Base-by-base conservation (phyloP, 257 asterid species). In the Solanum bulbocastanum region DNA sequence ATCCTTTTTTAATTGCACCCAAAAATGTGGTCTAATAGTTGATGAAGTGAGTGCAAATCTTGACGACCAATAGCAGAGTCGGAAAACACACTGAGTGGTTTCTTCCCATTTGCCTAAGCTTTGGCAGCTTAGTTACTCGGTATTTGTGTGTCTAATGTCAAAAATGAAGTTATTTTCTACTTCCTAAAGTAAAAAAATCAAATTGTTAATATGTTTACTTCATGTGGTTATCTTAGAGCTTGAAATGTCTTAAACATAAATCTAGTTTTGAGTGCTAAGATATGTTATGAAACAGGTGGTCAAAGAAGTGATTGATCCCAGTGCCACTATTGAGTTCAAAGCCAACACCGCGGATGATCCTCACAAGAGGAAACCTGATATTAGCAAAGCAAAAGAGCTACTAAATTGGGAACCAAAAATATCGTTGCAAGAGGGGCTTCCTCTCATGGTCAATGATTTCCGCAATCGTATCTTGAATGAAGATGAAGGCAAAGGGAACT, bases 341-440 rank as follows among this genome's bases (percentile, higher is more conserved):
- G 92, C 95, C 10, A 97, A 97, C 94, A 97, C 99, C 7, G 99
- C 97, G 37, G 99, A 97, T 84, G 99, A 95, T 90, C 99, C 99
- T 89, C 99, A 97, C 87, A 96, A 96, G 93, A 94, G 99, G 89
- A 97, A 97, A 87, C 99, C 99, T 18, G 99, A 97, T 88, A 97
- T 97, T 23, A 91, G 89, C 91, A 96, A 96, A 90, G 99, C 99
- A 46, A 97, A 94, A 91, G 98, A 95, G 62, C 94, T 95, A 69
- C 94, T 97, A 79, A 94, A 97, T 88, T 97, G 99, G 99, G 99
- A 96, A 93, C 99, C 99, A 12, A 95, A 92, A 89, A 88, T 97
- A 60, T 89, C 99, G 36, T 92, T 97, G 84, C 89, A 92, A 30
- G 97, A 95, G 44, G 99, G 99, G 52, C 91, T 97, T 90, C 98